These are phyloP conservation scores for Hypoxylon trugodes DNA, from an alignment of 495 filamentous ascomycete species.

Conservation along the genomic window DNA sequence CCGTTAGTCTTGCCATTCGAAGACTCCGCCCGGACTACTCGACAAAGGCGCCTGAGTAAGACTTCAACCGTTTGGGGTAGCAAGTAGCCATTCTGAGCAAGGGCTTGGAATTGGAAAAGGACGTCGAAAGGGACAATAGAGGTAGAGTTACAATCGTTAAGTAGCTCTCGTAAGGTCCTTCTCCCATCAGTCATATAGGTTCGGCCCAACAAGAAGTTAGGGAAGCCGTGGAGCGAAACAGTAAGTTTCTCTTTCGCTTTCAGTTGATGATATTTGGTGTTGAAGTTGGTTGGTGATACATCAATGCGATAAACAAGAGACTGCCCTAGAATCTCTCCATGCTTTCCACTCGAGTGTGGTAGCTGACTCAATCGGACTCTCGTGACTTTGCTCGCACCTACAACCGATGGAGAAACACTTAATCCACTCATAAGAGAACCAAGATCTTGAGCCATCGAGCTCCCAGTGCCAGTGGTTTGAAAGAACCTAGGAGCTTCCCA, in stretches of 20 bases:
- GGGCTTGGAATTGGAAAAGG: slow-evolving; percentile 60
- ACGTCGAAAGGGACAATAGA: slow-evolving; percentile 45
- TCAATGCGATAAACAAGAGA: slow-evolving; percentile 39
- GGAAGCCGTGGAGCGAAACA: slow-evolving; percentile 38
- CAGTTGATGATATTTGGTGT: slow-evolving; percentile 27
- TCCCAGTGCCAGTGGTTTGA: background rate
- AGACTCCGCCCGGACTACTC: background rate
- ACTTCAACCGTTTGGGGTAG: slow-evolving; percentile 51
- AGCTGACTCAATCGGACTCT: slow-evolving; percentile 33
- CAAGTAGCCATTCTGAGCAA: slow-evolving; percentile 62
- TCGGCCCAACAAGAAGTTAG: background rate
- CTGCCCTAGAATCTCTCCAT: slow-evolving; percentile 38
- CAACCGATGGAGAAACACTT: background rate
- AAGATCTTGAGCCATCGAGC: background rate
- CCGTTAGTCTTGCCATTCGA: slow-evolving; percentile 19
- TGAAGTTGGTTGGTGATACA: slow-evolving; percentile 31
- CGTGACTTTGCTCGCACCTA: background rate
- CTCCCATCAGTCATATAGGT: slow-evolving; percentile 31
- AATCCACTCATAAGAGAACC: background rate
- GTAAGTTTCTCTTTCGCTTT: slow-evolving; percentile 37
- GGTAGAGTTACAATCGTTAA: slow-evolving; percentile 16
- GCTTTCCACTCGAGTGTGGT: slow-evolving; percentile 23
- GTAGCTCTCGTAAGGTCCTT: slow-evolving; percentile 20
- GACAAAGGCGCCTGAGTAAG: slow-evolving; percentile 45
- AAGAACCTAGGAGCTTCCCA: slow-evolving; percentile 40